Conservation (phyloP, 2,329 filamentous ascomycete genomes). For the Hypoxylon sp. region DNA sequence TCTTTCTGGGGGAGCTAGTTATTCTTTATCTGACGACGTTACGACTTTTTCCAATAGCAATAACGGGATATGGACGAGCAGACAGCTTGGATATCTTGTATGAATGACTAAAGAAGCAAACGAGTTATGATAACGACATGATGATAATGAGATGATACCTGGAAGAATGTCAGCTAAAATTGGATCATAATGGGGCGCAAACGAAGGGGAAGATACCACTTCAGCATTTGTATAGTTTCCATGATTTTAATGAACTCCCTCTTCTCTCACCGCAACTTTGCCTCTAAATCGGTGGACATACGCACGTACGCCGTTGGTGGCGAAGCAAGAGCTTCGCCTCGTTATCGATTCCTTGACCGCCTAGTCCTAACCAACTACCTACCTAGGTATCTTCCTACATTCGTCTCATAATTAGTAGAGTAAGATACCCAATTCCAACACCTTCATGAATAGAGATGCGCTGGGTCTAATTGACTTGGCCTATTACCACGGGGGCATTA, state of each 20-base stretch:
- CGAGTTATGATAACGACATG: constrained; percentile 16
- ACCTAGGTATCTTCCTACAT: background rate
- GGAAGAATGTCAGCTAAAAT: constrained; percentile 19
- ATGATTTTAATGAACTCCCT: constrained; percentile 21
- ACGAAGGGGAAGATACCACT: constrained; percentile 24
- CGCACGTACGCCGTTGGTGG: constrained; percentile 25
- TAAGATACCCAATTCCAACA: background rate
- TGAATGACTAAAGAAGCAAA: constrained; percentile 19
- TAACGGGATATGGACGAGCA: background rate
- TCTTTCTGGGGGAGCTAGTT: constrained; percentile 2
- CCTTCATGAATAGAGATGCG: background rate
- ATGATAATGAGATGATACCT: constrained; percentile 22
- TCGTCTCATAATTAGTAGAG: background rate
- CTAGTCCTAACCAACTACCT: constrained; percentile 19
- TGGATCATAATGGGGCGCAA: constrained; percentile 19
- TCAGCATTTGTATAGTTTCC: constrained; percentile 1
- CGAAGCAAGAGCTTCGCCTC: constrained; percentile 41
- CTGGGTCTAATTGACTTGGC: background rate
- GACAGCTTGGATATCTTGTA: constrained; percentile 12
- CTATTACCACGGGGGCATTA: background rate
- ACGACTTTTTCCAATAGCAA: constrained; percentile 19
- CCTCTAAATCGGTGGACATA: constrained; percentile 7
- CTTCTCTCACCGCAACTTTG: constrained; percentile 38
- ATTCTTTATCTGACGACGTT: constrained; percentile 23
- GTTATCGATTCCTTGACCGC: constrained; percentile 18